Percentiles rank a stretch among this genome's conserved stretches.
Evolutionary conservation across 306 rosid genomes (phyloP).

Genomic region (Trifolium repens): DNA sequence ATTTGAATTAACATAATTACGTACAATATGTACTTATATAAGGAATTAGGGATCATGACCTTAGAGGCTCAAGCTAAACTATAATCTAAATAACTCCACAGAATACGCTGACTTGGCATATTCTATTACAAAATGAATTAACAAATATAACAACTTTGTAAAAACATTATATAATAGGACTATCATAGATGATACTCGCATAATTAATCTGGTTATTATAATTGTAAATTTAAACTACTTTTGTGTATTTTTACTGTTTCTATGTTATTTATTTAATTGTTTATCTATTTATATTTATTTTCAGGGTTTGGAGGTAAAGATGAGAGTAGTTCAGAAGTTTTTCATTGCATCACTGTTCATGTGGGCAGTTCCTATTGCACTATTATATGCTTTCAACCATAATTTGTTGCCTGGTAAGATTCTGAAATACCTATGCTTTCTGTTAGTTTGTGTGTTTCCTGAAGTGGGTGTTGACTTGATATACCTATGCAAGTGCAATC

Average conservation of each 20-base stretch:
- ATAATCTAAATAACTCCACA: background rate
- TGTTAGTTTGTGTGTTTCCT: conserved; percentile 16
- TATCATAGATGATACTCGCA: background rate
- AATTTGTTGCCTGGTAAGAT: conserved; percentile 77
- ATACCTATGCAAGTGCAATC: background rate
- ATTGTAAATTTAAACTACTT: background rate
- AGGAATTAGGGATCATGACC: background rate
- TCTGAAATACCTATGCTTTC: background rate
- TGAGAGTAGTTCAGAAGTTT: conserved; percentile 74
- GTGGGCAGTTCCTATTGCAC: conserved; percentile 61
- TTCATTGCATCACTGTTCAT: conserved; percentile 71
- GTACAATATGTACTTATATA: background rate
- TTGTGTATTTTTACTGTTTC: background rate
- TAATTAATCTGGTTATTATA: conserved; percentile 1
- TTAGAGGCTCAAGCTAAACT: background rate
- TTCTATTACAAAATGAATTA: background rate
- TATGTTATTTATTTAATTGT: background rate
- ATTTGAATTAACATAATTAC: conserved; percentile 3
- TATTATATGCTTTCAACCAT: conserved; percentile 73
- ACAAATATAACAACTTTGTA: background rate
- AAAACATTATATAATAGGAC: background rate
- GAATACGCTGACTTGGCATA: background rate
- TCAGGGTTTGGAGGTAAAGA: conserved; percentile 49
- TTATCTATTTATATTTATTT: background rate
- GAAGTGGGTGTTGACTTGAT: background rate